phyloP scores from a whole-genome alignment of 257 asterid species.

The Petrea volubilis region DNA sequence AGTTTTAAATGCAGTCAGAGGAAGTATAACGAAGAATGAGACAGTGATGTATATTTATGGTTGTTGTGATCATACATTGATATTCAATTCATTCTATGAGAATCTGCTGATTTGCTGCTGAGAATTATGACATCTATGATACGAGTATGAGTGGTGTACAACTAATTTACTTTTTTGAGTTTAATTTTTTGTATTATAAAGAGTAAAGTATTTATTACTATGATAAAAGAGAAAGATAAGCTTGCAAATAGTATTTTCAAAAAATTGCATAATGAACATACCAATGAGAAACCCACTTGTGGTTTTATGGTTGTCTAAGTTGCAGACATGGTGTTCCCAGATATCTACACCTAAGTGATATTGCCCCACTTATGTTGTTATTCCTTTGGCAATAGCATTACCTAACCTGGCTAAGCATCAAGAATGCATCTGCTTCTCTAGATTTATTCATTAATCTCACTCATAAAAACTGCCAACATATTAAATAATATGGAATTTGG shows the following conservation, averaged over 20 bases:
- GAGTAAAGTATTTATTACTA: neutral
- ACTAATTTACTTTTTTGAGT: neutral
- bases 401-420: neutral
- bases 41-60: neutral
- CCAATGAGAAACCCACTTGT: neutral
- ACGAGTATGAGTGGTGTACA: neutral
- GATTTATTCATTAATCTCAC: neutral
- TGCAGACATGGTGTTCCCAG: neutral
- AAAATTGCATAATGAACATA: neutral
- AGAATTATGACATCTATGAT: neutral
- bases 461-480: neutral
- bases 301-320: neutral
- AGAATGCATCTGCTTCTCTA: neutral
- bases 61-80: neutral
- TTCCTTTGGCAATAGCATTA: neutral
- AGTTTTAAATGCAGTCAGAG: neutral
- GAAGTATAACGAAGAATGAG: neutral
- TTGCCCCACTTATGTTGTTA: neutral
- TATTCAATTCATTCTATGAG: constrained; percentile 2
- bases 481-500: neutral
- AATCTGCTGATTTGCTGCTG: constrained; percentile 1
- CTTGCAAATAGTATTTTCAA: neutral
- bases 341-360: neutral
- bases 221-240: neutral
- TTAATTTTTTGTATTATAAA: neutral